Evolutionary conservation across 2,329 filamentous ascomycete species (phyloP).

Genomic region (Ilyonectria robusta): DNA sequence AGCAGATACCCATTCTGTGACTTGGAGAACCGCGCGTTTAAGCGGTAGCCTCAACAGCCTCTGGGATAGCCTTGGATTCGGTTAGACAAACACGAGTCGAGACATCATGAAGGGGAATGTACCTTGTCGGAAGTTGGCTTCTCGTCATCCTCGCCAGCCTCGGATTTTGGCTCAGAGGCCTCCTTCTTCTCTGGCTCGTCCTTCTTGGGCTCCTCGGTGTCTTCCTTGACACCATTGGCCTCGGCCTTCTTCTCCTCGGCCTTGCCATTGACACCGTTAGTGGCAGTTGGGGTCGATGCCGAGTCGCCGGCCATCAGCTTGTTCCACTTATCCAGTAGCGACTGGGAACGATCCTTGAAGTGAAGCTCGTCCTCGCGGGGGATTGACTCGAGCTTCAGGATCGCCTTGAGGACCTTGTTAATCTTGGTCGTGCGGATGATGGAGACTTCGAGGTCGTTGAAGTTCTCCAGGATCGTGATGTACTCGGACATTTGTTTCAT

Average conservation of each 20-base stretch:
- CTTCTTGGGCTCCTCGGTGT: conserved; percentile 55
- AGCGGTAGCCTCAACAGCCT: conserved; percentile 56
- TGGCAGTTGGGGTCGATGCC: conserved; percentile 54
- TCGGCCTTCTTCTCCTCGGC: conserved; percentile 58
- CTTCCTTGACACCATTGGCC: conserved; percentile 58
- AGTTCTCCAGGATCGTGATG: conserved; percentile 84
- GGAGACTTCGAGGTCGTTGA: conserved; percentile 84
- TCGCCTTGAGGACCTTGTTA: conserved; percentile 97
- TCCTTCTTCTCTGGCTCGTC: conserved; percentile 48
- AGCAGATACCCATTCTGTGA: conserved; percentile 23
- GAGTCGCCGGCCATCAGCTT: conserved; percentile 78
- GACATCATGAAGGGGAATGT: conserved; percentile 27
- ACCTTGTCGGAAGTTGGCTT: conserved; percentile 55
- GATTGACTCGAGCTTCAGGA: conserved; percentile 88
- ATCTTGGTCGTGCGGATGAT: conserved; percentile 96
- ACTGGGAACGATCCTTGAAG: conserved; percentile 87
- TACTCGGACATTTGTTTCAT: conserved; percentile 85
- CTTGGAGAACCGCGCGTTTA: conserved; percentile 37
- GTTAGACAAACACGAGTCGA: conserved; percentile 27
- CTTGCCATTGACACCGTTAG: conserved; percentile 66
- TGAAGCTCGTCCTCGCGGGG: conserved; percentile 90
- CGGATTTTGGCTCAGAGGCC: conserved; percentile 39
- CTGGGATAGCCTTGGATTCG: conserved; percentile 45
- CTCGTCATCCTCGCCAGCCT: conserved; percentile 38
- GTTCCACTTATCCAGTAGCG: conserved; percentile 90